Evolutionary conservation across 495 filamentous ascomycete species (phyloP), one percentile per base, ranked within the genome.

Genomic region (Penicillium cosmopolitanum): DNA sequence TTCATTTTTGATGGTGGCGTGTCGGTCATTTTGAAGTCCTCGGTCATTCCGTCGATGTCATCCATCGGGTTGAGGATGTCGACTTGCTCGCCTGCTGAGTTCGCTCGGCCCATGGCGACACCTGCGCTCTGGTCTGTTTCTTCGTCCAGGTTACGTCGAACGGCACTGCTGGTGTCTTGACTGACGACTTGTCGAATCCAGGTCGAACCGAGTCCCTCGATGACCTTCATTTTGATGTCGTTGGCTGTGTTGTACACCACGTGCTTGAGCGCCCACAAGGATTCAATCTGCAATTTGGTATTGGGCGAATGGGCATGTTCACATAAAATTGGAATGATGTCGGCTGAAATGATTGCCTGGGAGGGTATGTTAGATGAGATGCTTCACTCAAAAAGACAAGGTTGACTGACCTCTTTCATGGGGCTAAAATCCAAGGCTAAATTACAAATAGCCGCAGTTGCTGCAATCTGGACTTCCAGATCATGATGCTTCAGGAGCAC

Each of bases 241-340:
- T 86, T 85, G 21, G 82, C 76, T 1, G 89, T 83, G 31, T 83
- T 82, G 44, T 85, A 80, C 7, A 95, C 87, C 31, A 97, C 74
- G 73, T 97, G 91, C 66, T 97, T 98, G 48, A 98, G 78, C 18
- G 92, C 92, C 95, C 95, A 98, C 10, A 98, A 72, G 9, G 92
- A 90, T 60, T 92, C 90, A 12, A 95, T 79, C 47, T 89, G 83
- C 42, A 98, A 72, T 23, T 84, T 85, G 6, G 86, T 79, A 65
- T 91, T 87, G 55, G 82, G 75, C 4, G 89, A 92, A 70, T 89
- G 90, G 0, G 93, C 92, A 68, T 96, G 91, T 65, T 90, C 85
- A 62, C 92, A 96, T 5, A 98, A 74, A 5, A 88, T 82, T 51
- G 87, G 87, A 43, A 96, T 75, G 10, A 92, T 84, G n/a, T 92